phyloP scores from a whole-genome alignment of 441 rosid genomes.

The Metrosideros polymorpha region DNA sequence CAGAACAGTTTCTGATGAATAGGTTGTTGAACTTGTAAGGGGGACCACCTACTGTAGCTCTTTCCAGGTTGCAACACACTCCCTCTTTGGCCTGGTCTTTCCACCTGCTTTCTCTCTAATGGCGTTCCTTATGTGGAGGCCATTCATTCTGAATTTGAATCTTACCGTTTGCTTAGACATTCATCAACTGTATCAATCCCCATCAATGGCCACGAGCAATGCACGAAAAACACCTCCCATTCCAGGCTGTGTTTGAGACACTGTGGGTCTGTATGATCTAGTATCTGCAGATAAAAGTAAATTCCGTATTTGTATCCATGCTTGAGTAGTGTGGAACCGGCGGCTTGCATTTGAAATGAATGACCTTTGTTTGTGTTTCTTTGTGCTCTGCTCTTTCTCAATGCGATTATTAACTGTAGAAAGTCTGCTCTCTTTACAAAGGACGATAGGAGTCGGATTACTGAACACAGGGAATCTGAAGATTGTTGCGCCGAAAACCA shows the following conservation, averaged over 20 bases:
- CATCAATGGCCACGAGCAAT: too few species aligned
- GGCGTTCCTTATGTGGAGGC: neutral
- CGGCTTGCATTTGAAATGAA: slow-evolving; percentile 2
- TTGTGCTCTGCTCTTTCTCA: slow-evolving; percentile 82
- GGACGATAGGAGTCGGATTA: too few species aligned
- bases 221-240: slow-evolving; percentile 77
- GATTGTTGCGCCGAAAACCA: too few species aligned
- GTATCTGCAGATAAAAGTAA: too few species aligned
- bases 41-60: slow-evolving; percentile 76
- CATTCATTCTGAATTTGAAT: too few species aligned
- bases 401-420: too few species aligned
- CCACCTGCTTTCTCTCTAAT: slow-evolving; percentile 86
- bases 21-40: slow-evolving; percentile 77
- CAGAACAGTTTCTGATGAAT: slow-evolving; percentile 73
- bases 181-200: too few species aligned
- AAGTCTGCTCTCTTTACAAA: slow-evolving; percentile 30
- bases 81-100: slow-evolving; percentile 69
- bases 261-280: too few species aligned
- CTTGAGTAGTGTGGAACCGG: slow-evolving; percentile 27
- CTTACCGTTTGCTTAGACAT: too few species aligned
- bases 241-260: slow-evolving; percentile 65
- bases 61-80: slow-evolving; percentile 95
- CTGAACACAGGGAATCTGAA: too few species aligned
- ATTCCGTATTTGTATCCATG: slow-evolving; percentile 73
- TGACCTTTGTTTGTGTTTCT: slow-evolving; percentile 62